These are phyloP conservation scores for Saksenaea oblongispora DNA, from an alignment of 371 early-diverging fungal species.

Conservation along the genomic window DNA sequence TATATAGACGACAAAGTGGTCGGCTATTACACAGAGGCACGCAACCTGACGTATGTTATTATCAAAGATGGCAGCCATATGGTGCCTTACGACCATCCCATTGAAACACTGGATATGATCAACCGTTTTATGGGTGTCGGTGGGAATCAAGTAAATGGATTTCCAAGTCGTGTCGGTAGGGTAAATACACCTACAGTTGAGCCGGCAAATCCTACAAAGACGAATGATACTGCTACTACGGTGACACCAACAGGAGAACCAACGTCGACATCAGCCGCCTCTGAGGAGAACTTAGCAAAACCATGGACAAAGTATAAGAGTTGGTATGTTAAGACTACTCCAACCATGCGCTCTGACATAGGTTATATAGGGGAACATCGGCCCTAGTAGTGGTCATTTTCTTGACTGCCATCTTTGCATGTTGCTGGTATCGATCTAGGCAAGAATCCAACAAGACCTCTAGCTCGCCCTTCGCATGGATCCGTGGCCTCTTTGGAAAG, in stretches of 20 bases:
- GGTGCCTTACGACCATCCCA: conserved; percentile 77
- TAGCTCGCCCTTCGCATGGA: conserved; percentile 11
- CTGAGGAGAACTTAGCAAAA: background rate
- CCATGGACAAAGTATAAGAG: conserved; percentile 24
- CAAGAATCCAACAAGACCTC: background rate
- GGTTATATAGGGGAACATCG: conserved; percentile 26
- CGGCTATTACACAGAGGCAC: conserved; percentile 58
- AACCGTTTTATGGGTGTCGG: conserved; percentile 71
- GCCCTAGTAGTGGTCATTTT: conserved; percentile 31
- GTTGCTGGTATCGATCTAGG: conserved; percentile 33
- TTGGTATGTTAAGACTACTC: conserved; percentile 10
- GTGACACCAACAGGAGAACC: conserved; percentile 5
- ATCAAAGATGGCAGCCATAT: conserved; percentile 80
- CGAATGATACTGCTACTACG: background rate
- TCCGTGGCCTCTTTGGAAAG: background rate
- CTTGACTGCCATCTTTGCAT: conserved; percentile 23
- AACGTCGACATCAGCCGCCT: background rate
- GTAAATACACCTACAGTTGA: background rate
- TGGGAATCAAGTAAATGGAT: conserved; percentile 33
- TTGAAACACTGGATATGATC: conserved; percentile 70
- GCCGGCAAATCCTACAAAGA: background rate
- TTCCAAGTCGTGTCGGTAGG: conserved; percentile 31
- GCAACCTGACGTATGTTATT: conserved; percentile 72
- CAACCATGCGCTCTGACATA: background rate
- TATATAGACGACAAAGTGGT: conserved; percentile 54